Evolutionary conservation across 169 alveolate genomes (phyloP), one percentile per base, ranked within the genome.

Genomic region (Eimeria acervulina): DNA sequence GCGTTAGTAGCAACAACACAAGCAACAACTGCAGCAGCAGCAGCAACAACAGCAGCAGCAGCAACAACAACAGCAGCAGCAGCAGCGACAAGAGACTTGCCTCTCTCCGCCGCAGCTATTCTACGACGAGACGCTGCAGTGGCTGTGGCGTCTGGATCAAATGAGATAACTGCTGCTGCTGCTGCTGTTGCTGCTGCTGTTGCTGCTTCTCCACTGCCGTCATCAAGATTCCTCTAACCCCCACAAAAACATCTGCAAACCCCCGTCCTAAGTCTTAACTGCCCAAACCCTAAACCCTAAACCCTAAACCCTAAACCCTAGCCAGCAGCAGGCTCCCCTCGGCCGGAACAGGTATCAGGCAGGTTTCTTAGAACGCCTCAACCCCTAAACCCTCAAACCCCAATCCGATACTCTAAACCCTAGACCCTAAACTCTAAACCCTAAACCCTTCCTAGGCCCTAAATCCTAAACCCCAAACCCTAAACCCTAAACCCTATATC

Each of bases 401-500:
- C 55, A 47, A 7, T n/a, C n/a, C n/a, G n/a, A 47, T 7, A 47
- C 5, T 5, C 55, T 12, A 47, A 47, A 5, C 55, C 55, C 55
- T 7, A 47, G 12, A 47, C 55, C 55, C 55, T 47, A 47, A 47
- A 47, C 55, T 12, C 55, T 47, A 47, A 47, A 47, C 55, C 55
- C 55, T 47, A 47, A 47, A 47, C 55, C 55, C 55, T 47, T 7
- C 12, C 55, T 7, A 7, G 55, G n/a, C n/a, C n/a, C n/a, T n/a
- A n/a, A n/a, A n/a, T n/a, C n/a, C n/a, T n/a, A n/a, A n/a, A 47
- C 55, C 55, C 55, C 12, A 63, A 68, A 1, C 80, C 42, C 42
- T 68, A 68, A 68, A 68, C 80, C 80, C 80, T 68, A 68, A 13
- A 68, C 80, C 80, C 80, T 68, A n/a, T 0, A 68, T 42, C 80